Conservation (phyloP, 768 basidiomycete genomes). For the Auriscalpium orientale region DNA sequence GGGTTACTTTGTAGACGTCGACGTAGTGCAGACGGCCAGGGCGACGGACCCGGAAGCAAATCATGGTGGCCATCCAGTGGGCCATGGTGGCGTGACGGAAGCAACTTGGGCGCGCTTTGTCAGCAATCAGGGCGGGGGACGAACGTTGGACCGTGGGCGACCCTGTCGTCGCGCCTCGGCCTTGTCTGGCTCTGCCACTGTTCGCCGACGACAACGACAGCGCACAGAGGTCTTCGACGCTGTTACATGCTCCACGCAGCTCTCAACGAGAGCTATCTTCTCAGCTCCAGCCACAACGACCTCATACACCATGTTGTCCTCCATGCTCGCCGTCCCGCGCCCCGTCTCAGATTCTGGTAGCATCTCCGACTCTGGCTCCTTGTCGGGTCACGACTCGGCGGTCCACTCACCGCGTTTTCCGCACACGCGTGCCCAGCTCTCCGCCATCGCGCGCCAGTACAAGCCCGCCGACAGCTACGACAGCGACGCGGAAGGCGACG, state of each 20-base stretch:
- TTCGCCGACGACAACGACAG: slow-evolving; percentile 3
- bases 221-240: neutral
- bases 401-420: slow-evolving; percentile 45
- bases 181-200: neutral
- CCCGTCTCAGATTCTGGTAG: slow-evolving; percentile 10
- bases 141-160: too few species aligned
- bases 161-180: neutral
- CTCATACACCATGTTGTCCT: slow-evolving; percentile 12
- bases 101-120: too few species aligned
- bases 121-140: too few species aligned
- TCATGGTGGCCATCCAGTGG: too few species aligned
- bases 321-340: slow-evolving; percentile 13
- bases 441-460: slow-evolving; percentile 65
- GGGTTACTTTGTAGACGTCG: too few species aligned
- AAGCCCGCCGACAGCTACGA: slow-evolving; percentile 54
- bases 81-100: too few species aligned
- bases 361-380: slow-evolving; percentile 9
- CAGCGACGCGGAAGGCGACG: slow-evolving; percentile 45
- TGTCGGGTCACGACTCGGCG: slow-evolving; percentile 5
- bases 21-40: too few species aligned
- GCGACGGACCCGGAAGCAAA: too few species aligned
- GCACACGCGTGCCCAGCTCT: slow-evolving; percentile 77
- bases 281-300: slow-evolving; percentile 12
- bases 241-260: slow-evolving; percentile 16
- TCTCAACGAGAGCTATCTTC: slow-evolving; percentile 17